Evolutionary conservation across 2,329 filamentous ascomycete genomes (phyloP), one percentile per base, ranked within the genome.

Genomic region (Pseudodiploospora longispora): DNA sequence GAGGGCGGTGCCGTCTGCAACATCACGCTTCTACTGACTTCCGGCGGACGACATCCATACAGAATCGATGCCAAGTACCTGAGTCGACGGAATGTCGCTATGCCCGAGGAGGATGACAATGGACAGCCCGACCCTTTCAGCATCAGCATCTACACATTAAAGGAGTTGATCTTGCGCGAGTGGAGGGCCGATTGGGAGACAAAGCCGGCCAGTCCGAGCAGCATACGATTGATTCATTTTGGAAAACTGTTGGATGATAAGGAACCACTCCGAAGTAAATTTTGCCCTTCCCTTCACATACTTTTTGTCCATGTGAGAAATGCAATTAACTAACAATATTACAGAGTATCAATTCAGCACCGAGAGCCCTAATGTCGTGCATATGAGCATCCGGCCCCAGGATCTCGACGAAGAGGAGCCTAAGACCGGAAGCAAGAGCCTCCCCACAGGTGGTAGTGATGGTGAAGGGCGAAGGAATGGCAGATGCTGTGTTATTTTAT

Each of bases 101-200:
- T 93, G 1, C 83, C 87, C 19, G 82, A 83, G 30, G 66, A 77
- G 52, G 77, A 72, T 7, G 73, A 76, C 47, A 61, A 64, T 28
- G 81, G 80, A 30, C 72, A 66, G 49, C 74, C 78, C 51, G 88
- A 96, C 59, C 89, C 89, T 1, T 90, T 88, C 60, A 86, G 83
- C 59, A 88, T 97, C 66, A 95, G 87, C 53, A 84, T 95, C 41
- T 95, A 96, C 62, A 95, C 87, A 3, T 70, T 97, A 52, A 96
- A 96, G 66, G 89, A 96, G 68, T 70, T 96, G 59, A 95, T 97
- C 60, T 78, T 93, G 70, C 77, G 87, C 56, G 90, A 96, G 63
- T 97, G 91, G 91, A 76, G 88, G 54, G 83, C 82, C 55, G 87
- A 96, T 60, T 96, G 91, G 91, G 90, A 95, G 57, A 70, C 82